Evolutionary conservation across 148 eudicot genomes (phyloP).

Genomic region (Hydrangea macrophylla): DNA sequence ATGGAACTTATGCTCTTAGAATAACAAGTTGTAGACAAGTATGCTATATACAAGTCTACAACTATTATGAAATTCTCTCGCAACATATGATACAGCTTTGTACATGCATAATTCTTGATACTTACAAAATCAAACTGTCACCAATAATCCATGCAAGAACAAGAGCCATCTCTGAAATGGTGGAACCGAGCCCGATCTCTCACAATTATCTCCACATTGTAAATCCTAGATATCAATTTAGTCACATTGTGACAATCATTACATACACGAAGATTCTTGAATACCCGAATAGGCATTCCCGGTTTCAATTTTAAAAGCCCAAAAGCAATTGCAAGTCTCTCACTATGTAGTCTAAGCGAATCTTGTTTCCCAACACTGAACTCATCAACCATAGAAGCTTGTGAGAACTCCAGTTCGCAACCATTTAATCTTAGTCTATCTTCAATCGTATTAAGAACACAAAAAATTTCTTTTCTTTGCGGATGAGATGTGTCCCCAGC

Average conservation of each 20-base stretch:
- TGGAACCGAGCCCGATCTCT: slow-evolving; percentile 75
- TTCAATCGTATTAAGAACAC: slow-evolving; percentile 40
- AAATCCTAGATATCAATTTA: slow-evolving; percentile 48
- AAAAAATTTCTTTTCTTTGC: slow-evolving; percentile 38
- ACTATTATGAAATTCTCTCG: neutral
- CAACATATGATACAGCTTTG: neutral
- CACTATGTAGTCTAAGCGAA: slow-evolving; percentile 58
- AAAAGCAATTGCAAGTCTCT: slow-evolving; percentile 76
- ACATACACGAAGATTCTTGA: slow-evolving; percentile 71
- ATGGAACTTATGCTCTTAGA: no score
- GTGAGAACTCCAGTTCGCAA: slow-evolving; percentile 44
- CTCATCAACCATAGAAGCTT: slow-evolving; percentile 60
- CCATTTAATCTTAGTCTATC: slow-evolving; percentile 39
- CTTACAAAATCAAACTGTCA: slow-evolving; percentile 4
- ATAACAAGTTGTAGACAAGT: no score
- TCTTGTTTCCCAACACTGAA: slow-evolving; percentile 34
- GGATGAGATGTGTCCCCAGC: slow-evolving; percentile 68
- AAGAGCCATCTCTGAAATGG: slow-evolving; percentile 54
- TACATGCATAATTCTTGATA: neutral
- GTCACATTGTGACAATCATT: slow-evolving; percentile 66
- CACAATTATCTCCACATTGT: slow-evolving; percentile 54
- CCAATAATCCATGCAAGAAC: slow-evolving; percentile 72
- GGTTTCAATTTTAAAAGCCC: slow-evolving; percentile 47
- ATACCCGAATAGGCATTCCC: slow-evolving; percentile 61
- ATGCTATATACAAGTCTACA: no score